Evolutionary conservation across 768 basidiomycete genomes (phyloP), one percentile per base, ranked within the genome.

Genomic region (Mrakia gelida): DNA sequence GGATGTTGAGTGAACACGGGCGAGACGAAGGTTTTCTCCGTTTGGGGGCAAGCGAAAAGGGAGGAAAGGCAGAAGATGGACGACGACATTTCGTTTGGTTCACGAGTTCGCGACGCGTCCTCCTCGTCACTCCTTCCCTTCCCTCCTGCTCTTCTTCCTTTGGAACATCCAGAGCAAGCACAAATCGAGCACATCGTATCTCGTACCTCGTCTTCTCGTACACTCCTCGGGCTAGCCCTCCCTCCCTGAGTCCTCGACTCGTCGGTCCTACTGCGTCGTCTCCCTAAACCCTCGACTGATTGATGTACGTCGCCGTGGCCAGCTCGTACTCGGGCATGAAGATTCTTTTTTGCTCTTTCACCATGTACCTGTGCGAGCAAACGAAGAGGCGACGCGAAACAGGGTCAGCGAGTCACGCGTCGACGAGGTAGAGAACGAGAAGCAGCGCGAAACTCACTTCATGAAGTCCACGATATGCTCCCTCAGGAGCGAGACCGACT

Each of bases 401-500:
- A n/a, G 34, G 16, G 16, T 23, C 34, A 30, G 34, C 28, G 30
- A 43, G n/a, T 16, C 9, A 32, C 38, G 3, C 38, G 5, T 45
- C 11, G 41, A 43, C 26, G 8, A 56, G 41, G 26, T 0, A 38
- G 28, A 70, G 43, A 28, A 61, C 59, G 80, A 75, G 30, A 16
- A 70, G 45, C 13, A 23, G 79, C 16, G 21, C 30, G n/a, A 11
- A 34, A 86, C 89, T 77, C 79, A 97, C 95, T 85, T 84, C 81
- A 98, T 87, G 78, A 99, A 86, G 83, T 97, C 94, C 78, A 92
- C 92, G 79, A 93, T 90, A 84, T 98, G 94, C 81, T 98, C 95
- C 79, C 91, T 87, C 21, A 99, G 89, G 10, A 97, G 86, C 32
- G 85, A 85, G 28, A 95, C 91, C 18, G 92, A 92, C 82, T 96